Evolutionary conservation across 352 stramenopile genomes (phyloP).

Genomic region (Ophiocytium majus): DNA sequence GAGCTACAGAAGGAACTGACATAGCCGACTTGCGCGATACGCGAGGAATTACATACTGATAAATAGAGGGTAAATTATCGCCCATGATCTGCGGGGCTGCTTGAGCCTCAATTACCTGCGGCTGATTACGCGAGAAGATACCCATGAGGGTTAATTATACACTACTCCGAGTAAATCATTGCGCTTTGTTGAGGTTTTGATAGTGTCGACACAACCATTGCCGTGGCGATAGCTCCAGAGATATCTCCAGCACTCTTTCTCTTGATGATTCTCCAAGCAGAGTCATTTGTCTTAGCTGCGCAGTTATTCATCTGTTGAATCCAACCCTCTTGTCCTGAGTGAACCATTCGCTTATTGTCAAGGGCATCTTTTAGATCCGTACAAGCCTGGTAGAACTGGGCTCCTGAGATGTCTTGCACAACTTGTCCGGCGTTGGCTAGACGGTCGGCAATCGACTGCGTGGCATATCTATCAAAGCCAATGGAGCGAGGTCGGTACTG

Average conservation of each 20-base stretch:
- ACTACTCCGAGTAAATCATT: slow-evolving; percentile 8
- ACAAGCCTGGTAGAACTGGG: slow-evolving; percentile 8
- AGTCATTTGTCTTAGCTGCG: neutral
- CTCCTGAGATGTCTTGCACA: neutral
- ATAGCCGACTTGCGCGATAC: neutral
- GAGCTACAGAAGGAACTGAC: neutral
- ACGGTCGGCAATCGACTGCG: neutral
- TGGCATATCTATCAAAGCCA: neutral
- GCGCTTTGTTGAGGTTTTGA: neutral
- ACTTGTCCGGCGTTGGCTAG: neutral
- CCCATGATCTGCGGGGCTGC: neutral
- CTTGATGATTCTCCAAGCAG: neutral
- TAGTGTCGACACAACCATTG: neutral
- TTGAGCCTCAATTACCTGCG: slow-evolving; percentile 11
- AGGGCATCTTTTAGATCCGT: neutral
- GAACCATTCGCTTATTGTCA: neutral
- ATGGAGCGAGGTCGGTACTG: neutral
- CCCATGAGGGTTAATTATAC: slow-evolving; percentile 7
- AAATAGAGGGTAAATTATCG: neutral
- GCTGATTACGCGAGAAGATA: slow-evolving; percentile 19
- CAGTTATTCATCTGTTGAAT: slow-evolving; percentile 11
- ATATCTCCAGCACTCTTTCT: slow-evolving; percentile 13
- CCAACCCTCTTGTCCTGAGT: neutral
- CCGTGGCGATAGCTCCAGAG: neutral
- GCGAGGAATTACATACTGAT: neutral